Evolutionary conservation across 805 yeast genomes (phyloP), one percentile per base, ranked within the genome.

Genomic region (Cyberlindnera nakhonratchasimensis): DNA sequence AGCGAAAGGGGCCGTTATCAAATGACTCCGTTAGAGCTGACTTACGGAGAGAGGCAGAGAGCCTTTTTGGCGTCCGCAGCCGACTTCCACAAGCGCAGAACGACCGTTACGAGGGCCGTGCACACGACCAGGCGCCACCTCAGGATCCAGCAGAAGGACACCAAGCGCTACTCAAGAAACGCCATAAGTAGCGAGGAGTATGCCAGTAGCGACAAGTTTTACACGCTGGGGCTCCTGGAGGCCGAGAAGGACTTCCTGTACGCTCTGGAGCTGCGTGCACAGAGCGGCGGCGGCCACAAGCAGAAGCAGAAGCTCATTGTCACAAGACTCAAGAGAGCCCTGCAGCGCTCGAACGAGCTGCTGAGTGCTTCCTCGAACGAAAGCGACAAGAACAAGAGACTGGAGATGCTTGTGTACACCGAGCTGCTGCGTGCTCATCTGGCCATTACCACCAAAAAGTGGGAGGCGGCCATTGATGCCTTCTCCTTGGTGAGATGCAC

Each of bases 201-300:
- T 49, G 70, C 64, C 5, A 47, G 60, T 17, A 77, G 86, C 52
- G 59, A 62, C 11, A 66, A 72, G 47, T 77, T 66, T 56, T 91
- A 82, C 25, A 68, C 72, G 29, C 63, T 88, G 20, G 61, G 79
- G n/a, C 65, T 89, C 19, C 67, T 79, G 43, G 72, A 74, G n/a
- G 80, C 84, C 2, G 98, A 93, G 62, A 75, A 96, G 57, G 86
- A 87, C 52, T 67, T 80, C 57, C 70, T 87, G 23, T 77, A 73
- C 52, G 83, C 90, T 1, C 71, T 79, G 59, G 89, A 83, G 61
- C 69, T 80, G 40, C 75, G 76, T 46, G 64, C 74, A 10, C 61
- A 72, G 36, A 61, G 78, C 46, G 86, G 78, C 47, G 70, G 78
- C 29, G 18, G 64, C 25, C 32, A 39, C 34, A 25, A 36, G 17